Evolutionary conservation across 805 yeast species (phyloP), one percentile per base, ranked within the genome.

Genomic region (Saccharomycopsis schoenii): DNA sequence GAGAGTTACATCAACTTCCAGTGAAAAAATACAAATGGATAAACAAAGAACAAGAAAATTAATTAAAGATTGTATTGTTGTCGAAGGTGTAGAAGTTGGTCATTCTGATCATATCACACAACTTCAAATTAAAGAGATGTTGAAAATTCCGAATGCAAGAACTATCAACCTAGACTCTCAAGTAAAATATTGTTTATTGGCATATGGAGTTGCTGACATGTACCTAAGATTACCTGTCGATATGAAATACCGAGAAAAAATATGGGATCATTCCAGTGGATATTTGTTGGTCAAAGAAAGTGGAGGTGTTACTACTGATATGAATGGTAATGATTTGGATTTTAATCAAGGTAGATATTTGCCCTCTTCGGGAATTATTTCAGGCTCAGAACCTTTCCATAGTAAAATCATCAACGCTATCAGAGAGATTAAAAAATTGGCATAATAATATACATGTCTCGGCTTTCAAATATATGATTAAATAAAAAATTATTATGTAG

Each of bases 241-340:
- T 66, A 77, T 83, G 58, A 73, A 80, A 2, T 94, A 92, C 71
- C 81, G 89, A 67, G 99, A 94, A 71, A 94, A 94, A 73, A 91
- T 94, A 63, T 94, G 99, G 98, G 99, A 94, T 73, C 99, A 94
- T 72, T 98, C 98, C 19, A 96, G 97, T 1, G 99, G 99, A 2
- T 86, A 88, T 68, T 78, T 93, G 14, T 79, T 94, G 63, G 85
- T 96, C 55, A 78, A 81, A 41, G 99, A 96, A 72, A 88, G 96
- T 67, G 97, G 97, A 52, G 99, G 99, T 6, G 71, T 77, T 57
- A 98, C 94, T 12, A 83, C 93, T 15, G 99, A 94, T 70, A 83
- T 93, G 73, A 73, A 80, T 60, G 97, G 97, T 19, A 77, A 76
- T 12, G 77, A 79, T 25, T 79, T 94, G 61, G 85, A 93, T 69